Percentiles rank a stretch among this genome's conserved stretches.
Evolutionary conservation across 2,329 filamentous ascomycete genomes (phyloP).

Genomic region (Colletotrichum orchidophilum): DNA sequence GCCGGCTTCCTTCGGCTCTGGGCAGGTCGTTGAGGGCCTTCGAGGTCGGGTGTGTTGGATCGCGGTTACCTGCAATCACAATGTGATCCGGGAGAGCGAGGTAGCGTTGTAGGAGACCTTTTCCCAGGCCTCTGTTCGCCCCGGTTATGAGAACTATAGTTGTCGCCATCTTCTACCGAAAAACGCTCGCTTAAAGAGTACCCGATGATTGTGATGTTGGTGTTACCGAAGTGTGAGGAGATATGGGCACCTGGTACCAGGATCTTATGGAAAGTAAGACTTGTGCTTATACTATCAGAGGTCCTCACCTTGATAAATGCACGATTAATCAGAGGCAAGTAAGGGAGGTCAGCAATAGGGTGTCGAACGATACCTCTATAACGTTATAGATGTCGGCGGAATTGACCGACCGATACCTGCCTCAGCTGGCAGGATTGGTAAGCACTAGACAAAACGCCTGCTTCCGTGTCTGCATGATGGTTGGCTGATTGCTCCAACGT

Average conservation of each 20-base stretch:
- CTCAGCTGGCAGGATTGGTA: not conserved
- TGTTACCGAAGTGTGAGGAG: not conserved
- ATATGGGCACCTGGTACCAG: not conserved
- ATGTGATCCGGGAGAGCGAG: conserved; percentile 66
- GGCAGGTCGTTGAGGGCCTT: conserved; percentile 40
- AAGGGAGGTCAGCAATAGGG: not conserved
- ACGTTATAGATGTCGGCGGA: not conserved
- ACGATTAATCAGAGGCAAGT: not conserved
- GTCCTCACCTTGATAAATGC: not conserved
- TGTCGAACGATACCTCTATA: not conserved
- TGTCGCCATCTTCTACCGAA: not conserved
- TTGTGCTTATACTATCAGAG: not conserved
- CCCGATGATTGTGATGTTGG: fast-evolving
- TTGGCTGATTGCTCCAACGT: not conserved
- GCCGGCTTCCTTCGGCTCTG: conserved; percentile 43
- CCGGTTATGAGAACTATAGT: conserved; percentile 45
- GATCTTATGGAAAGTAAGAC: not conserved
- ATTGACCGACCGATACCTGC: not conserved
- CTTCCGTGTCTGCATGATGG: too few relatives aligned
- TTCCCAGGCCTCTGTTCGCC: conserved; percentile 49
- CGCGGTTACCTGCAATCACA: conserved; percentile 50
- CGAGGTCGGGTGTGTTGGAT: conserved; percentile 40
- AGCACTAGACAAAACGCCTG: not conserved
- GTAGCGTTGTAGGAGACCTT: conserved; percentile 45
- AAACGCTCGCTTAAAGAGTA: not conserved